Percentiles rank a stretch among this genome's conserved stretches.
Evolutionary conservation across 176 grass and related monocot species (phyloP).

Genomic region (Rhynchospora breviuscula): DNA sequence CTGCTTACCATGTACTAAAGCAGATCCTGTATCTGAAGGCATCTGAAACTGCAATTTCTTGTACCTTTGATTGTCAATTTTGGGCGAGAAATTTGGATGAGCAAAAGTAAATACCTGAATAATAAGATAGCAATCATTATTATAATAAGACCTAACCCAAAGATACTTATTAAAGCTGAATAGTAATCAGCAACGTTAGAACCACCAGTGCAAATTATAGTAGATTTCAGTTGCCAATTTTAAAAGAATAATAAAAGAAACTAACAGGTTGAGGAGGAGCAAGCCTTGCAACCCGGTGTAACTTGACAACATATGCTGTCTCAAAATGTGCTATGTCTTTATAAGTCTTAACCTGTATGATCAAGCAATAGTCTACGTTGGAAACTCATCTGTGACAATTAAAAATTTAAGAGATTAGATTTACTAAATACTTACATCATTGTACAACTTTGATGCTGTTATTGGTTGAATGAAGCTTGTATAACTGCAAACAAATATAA

Average conservation of each 20-base stretch:
- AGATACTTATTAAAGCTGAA: background rate
- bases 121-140: background rate
- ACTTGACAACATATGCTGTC: slow-evolving; percentile 96
- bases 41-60: slow-evolving; percentile 80
- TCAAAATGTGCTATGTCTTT: slow-evolving; percentile 99
- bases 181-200: background rate
- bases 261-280: slow-evolving; percentile 72
- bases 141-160: background rate
- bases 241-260: slow-evolving; percentile 12
- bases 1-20: slow-evolving; percentile 76
- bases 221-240: background rate
- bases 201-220: background rate
- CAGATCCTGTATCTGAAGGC: slow-evolving; percentile 62
- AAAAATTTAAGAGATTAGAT: background rate
- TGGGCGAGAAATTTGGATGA: slow-evolving; percentile 61
- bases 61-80: slow-evolving; percentile 80
- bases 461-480: slow-evolving; percentile 95
- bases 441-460: slow-evolving; percentile 90
- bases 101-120: slow-evolving; percentile 79
- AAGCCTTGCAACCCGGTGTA: slow-evolving; percentile 82
- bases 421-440: slow-evolving; percentile 59
- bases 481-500: slow-evolving; percentile 47
- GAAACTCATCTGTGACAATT: background rate
- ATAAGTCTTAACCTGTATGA: slow-evolving; percentile 88
- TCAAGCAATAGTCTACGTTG: background rate